These are phyloP conservation scores for Gossypium sturtianum DNA, from an alignment of 345 rosid genomes.

Conservation along the genomic window DNA sequence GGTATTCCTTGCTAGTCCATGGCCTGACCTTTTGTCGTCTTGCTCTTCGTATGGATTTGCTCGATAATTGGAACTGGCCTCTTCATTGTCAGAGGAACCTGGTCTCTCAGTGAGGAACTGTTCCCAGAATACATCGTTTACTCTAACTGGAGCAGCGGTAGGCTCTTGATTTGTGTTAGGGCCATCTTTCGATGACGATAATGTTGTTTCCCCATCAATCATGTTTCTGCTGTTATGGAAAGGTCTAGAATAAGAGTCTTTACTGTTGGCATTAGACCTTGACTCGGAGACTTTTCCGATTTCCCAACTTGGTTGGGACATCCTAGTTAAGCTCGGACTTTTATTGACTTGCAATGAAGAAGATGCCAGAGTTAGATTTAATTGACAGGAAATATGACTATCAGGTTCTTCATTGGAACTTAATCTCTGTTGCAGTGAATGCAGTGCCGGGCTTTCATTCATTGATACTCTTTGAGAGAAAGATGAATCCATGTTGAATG, in stretches of 20 bases:
- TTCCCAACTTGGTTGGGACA: constrained; percentile 36
- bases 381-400: constrained; percentile 67
- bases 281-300: constrained; percentile 25
- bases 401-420: constrained; percentile 61
- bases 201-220: constrained; percentile 15
- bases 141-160: constrained; percentile 51
- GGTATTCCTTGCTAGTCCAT: constrained; percentile 35
- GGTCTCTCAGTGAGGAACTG: constrained; percentile 92
- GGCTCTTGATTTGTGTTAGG: constrained; percentile 40
- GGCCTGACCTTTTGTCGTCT: constrained; percentile 1
- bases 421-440: constrained; percentile 37
- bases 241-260: constrained; percentile 29
- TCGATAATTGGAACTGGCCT: constrained; percentile 70
- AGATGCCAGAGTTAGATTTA: constrained; percentile 83
- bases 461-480: constrained; percentile 35
- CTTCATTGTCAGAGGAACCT: constrained; percentile 75
- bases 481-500: constrained; percentile 34
- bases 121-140: constrained; percentile 94
- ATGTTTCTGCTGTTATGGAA: constrained; percentile 22
- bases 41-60: constrained; percentile 26
- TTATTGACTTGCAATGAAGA: constrained; percentile 53
- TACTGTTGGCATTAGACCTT: constrained; percentile 22
- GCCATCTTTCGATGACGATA: constrained; percentile 31
- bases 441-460: constrained; percentile 32
- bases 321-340: constrained; percentile 34